Conservation (phyloP, 2,329 filamentous ascomycete genomes). For the Trichoderma arundinaceum region DNA sequence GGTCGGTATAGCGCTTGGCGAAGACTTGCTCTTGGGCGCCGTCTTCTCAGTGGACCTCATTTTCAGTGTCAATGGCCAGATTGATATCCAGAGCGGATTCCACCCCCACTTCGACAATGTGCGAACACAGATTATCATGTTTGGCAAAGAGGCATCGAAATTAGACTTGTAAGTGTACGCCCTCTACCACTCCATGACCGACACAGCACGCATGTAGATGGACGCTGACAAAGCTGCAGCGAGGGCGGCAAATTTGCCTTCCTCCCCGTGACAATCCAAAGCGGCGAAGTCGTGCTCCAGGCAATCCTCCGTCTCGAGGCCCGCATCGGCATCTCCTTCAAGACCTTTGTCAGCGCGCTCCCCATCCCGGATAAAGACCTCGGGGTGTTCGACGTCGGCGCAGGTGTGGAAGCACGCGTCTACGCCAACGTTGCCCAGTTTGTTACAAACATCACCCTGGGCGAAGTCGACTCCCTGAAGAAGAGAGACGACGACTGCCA, state of each 20-base stretch:
- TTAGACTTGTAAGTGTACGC: conserved; percentile 54
- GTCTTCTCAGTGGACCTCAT: conserved; percentile 59
- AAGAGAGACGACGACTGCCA: conserved; percentile 45
- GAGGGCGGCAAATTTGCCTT: conserved; percentile 62
- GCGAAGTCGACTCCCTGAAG: conserved; percentile 34
- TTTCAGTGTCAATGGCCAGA: conserved; percentile 51
- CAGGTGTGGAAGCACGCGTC: conserved; percentile 55
- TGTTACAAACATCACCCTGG: conserved; percentile 55
- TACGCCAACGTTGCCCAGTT: conserved; percentile 62
- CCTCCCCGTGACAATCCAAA: conserved; percentile 58
- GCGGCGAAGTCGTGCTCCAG: conserved; percentile 49
- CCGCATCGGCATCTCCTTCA: conserved; percentile 49
- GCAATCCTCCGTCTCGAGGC: conserved; percentile 56
- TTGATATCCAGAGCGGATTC: conserved; percentile 60
- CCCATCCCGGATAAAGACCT: conserved; percentile 26
- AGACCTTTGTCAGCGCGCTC: background rate
- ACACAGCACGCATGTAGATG: background rate
- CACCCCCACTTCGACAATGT: conserved; percentile 61
- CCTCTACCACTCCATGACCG: background rate
- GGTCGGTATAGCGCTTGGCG: conserved; percentile 49
- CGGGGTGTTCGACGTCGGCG: conserved; percentile 42
- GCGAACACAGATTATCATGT: conserved; percentile 55
- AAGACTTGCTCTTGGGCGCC: conserved; percentile 52
- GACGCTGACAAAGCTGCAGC: conserved; percentile 40
- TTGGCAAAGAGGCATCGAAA: conserved; percentile 54